phyloP scores from a whole-genome alignment of 371 early-diverging fungal genomes.

The Rhizomucor miehei region DNA sequence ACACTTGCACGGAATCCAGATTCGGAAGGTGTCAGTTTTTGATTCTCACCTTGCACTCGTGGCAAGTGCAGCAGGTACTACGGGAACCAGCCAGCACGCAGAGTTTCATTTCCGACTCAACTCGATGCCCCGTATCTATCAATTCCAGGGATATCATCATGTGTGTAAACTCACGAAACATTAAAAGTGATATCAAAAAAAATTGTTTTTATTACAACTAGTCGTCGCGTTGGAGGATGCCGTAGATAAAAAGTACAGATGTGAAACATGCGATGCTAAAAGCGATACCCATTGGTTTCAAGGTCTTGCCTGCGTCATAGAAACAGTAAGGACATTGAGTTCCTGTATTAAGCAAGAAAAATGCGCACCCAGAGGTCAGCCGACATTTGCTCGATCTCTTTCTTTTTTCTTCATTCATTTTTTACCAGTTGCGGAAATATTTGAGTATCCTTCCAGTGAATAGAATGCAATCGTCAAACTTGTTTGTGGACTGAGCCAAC shows the following conservation, averaged over 20 bases:
- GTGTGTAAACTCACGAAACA: too few relatives aligned
- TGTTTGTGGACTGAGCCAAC: conserved; percentile 35
- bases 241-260: conserved; percentile 33
- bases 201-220: conserved; percentile 10
- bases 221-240: conserved; percentile 5
- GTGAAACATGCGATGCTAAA: conserved; percentile 36
- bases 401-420: not conserved
- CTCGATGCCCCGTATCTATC: too few relatives aligned
- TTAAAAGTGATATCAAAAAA: not conserved
- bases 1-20: too few relatives aligned
- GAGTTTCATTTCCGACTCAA: too few relatives aligned
- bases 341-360: too few relatives aligned
- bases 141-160: too few relatives aligned
- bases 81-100: too few relatives aligned
- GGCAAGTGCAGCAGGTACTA: too few relatives aligned
- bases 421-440: conserved; percentile 9
- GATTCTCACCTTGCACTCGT: too few relatives aligned
- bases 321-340: conserved; percentile 42
- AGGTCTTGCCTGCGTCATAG: conserved; percentile 29
- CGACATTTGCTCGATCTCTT: not conserved
- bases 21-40: too few relatives aligned
- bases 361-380: conserved; percentile 1
- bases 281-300: conserved; percentile 23
- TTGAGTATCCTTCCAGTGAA: conserved; percentile 28
- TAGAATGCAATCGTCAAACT: conserved; percentile 43